Evolutionary conservation across 2,329 filamentous ascomycete genomes (phyloP).

Genomic region (Monilinia fructigena): DNA sequence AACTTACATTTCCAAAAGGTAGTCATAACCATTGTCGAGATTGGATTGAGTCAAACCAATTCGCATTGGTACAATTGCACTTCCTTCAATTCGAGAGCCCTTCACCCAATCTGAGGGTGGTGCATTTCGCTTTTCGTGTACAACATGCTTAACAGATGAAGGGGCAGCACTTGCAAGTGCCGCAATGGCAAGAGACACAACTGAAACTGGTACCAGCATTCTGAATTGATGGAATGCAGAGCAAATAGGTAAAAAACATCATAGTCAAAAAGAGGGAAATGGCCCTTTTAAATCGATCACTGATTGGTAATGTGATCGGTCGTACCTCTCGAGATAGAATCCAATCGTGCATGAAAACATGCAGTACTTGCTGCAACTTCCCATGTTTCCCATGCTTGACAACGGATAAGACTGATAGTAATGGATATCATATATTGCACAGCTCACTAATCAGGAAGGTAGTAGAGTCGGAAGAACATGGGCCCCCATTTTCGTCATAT

Average conservation of each 20-base stretch:
- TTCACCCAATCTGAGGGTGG: slow-evolving; percentile 30
- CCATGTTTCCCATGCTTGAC: neutral
- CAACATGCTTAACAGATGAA: slow-evolving; percentile 22
- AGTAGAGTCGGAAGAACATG: neutral
- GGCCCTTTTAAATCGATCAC: slow-evolving; percentile 7
- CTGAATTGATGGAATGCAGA: neutral
- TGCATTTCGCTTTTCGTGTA: slow-evolving; percentile 30
- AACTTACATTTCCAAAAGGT: slow-evolving; percentile 43
- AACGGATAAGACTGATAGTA: slow-evolving; percentile 13
- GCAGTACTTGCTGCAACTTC: slow-evolving; percentile 11
- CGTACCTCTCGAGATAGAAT: neutral
- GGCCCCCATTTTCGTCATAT: neutral
- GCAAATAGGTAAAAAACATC: neutral
- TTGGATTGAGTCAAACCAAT: slow-evolving; percentile 48
- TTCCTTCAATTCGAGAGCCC: slow-evolving; percentile 26
- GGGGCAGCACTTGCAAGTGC: slow-evolving; percentile 26
- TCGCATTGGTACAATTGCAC: slow-evolving; percentile 43
- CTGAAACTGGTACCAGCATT: slow-evolving; percentile 23
- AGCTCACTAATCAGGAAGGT: slow-evolving; percentile 18
- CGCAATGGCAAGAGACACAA: slow-evolving; percentile 24
- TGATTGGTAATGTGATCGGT: neutral
- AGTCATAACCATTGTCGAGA: slow-evolving; percentile 45
- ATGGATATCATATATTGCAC: slow-evolving; percentile 7
- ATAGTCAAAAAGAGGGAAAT: neutral
- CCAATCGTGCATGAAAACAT: neutral